Percentiles rank a stretch among this genome's conserved stretches.
phyloP scores from a whole-genome alignment of 148 eudicot genomes.

The Nyssa sinensis region DNA sequence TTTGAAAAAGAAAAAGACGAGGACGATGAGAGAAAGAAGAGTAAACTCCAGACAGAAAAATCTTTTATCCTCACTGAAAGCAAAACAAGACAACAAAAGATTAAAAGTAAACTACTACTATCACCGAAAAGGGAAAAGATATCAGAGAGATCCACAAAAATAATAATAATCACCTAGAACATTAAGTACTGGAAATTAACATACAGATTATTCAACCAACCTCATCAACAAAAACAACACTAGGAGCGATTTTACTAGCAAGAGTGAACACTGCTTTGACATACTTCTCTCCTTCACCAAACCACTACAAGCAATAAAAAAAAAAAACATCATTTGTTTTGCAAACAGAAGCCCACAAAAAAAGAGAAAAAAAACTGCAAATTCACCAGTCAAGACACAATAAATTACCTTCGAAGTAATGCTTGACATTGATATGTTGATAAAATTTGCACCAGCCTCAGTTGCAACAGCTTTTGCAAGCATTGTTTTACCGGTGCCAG shows the following conservation, averaged over 20 bases:
- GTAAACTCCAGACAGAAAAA: neutral
- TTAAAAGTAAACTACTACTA: neutral
- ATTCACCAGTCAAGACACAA: neutral
- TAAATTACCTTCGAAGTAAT: conserved; percentile 76
- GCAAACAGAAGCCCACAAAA: neutral
- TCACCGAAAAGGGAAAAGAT: neutral
- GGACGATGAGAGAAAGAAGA: neutral
- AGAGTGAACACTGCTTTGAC: conserved; percentile 94
- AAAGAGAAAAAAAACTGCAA: neutral
- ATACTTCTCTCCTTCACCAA: conserved; percentile 97
- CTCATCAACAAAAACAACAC: conserved; percentile 97
- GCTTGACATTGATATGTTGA: conserved; percentile 95
- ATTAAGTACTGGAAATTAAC: neutral
- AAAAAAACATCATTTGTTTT: conserved; percentile 12
- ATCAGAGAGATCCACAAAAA: neutral
- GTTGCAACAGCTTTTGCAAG: conserved; percentile 99
- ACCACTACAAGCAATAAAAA: conserved; percentile 63
- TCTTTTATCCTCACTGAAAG: neutral
- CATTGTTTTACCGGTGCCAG: conserved; percentile 99
- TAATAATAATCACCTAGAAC: neutral
- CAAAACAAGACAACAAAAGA: neutral
- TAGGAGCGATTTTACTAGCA: conserved; percentile 93
- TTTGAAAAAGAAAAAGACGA: neutral
- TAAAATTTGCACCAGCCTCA: conserved; percentile 98
- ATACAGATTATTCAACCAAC: conserved; percentile 35